A percentile compares a stretch with the other conserved stretches of the same genome.
Conservation (phyloP, 2,329 filamentous ascomycete genomes). For the Monosporascus sp. region DNA sequence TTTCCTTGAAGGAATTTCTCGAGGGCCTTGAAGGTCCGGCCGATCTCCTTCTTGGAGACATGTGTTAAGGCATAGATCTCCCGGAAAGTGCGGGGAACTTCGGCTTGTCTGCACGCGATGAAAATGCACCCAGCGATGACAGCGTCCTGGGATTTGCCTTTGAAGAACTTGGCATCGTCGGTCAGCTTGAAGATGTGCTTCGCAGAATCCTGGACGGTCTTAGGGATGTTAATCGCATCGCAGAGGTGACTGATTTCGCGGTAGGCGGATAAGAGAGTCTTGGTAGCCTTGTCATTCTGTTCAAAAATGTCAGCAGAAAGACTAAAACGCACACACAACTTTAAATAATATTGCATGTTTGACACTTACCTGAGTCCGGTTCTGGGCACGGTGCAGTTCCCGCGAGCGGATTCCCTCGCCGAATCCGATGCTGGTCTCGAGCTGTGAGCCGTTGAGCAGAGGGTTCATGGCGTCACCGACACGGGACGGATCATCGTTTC, state of each 20-base stretch:
- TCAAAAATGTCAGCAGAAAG: neutral
- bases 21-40: constrained; percentile 87
- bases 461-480: constrained; percentile 91
- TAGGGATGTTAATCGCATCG: constrained; percentile 76
- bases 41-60: constrained; percentile 96
- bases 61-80: constrained; percentile 92
- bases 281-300: constrained; percentile 74
- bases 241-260: constrained; percentile 85
- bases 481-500: constrained; percentile 94
- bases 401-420: constrained; percentile 63
- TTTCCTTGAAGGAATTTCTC: constrained; percentile 80
- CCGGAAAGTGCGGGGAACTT: constrained; percentile 81
- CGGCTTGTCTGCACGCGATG: constrained; percentile 88
- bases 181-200: constrained; percentile 95
- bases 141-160: constrained; percentile 89
- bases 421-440: constrained; percentile 83
- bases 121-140: constrained; percentile 97
- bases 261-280: constrained; percentile 75
- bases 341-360: no score
- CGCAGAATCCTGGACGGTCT: constrained; percentile 78
- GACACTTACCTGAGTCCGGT: constrained; percentile 52
- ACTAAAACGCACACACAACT: neutral
- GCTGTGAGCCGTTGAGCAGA: constrained; percentile 82
- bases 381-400: constrained; percentile 65
- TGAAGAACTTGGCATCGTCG: constrained; percentile 88